Percentiles rank a stretch among this genome's conserved stretches.
phyloP scores from a whole-genome alignment of 768 basidiomycete species.

The Lactarius sp. region DNA sequence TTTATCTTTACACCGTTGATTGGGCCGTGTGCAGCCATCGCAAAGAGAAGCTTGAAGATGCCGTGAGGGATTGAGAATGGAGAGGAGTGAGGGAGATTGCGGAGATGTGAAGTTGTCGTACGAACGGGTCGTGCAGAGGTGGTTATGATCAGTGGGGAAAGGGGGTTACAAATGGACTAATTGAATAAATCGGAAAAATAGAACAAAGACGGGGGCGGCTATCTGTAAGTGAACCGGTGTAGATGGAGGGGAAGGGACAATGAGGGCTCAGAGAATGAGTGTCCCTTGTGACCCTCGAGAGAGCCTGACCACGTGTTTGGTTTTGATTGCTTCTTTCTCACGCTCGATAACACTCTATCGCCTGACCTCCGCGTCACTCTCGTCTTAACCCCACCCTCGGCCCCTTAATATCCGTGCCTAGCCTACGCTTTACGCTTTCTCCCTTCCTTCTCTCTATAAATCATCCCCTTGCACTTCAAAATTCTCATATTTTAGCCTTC shows the following conservation, averaged over 20 bases:
- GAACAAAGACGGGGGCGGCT: slow-evolving; percentile 14
- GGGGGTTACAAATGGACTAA: not conserved
- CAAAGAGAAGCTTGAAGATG: not conserved
- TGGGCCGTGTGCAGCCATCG: slow-evolving; percentile 66
- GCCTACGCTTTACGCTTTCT: not conserved
- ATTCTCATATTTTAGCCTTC: not conserved
- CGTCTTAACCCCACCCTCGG: slow-evolving; percentile 13
- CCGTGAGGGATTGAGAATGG: not conserved
- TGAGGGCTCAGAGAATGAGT: slow-evolving; percentile 20
- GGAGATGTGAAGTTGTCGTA: slow-evolving; percentile 19
- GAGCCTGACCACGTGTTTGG: slow-evolving; percentile 25
- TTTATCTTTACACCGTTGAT: slow-evolving; percentile 83
- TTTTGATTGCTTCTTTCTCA: slow-evolving; percentile 25
- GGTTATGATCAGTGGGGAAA: slow-evolving; percentile 6
- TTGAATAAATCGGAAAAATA: slow-evolving; percentile 9
- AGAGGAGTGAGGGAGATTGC: slow-evolving; percentile 3
- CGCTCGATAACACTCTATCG: slow-evolving; percentile 2
- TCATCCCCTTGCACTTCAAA: too few species aligned
- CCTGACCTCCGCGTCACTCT: slow-evolving; percentile 18
- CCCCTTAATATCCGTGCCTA: slow-evolving; percentile 17
- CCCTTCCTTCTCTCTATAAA: not conserved
- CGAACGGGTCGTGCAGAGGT: slow-evolving; percentile 8
- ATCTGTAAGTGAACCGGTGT: slow-evolving; percentile 3
- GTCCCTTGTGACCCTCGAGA: slow-evolving; percentile 19
- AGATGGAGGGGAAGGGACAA: slow-evolving; percentile 15